Evolutionary conservation across 306 rosid species (phyloP), one percentile per base, ranked within the genome.

Genomic region (Elaeagnus macrophylla): DNA sequence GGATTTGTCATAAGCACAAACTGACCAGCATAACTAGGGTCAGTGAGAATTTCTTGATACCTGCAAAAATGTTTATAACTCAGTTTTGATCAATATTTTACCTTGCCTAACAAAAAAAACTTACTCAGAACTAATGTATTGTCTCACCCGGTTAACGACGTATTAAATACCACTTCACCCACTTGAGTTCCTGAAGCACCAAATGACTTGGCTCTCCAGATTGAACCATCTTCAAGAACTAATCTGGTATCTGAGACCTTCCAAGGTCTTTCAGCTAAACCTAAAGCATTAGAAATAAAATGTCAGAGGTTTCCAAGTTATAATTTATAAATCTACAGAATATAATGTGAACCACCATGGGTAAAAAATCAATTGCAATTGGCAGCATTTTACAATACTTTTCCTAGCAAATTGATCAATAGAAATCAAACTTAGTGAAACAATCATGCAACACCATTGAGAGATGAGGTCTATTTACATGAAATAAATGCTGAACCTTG

Each of bases 1-100:
- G 97, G 97, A 73, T 78, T 93, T 49, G 96, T 84, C 96, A 93
- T 93, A 18, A 87, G 71, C 50, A 93, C 96, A 75, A 87, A 87
- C 69, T 93, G 96, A 4, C 96, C 99, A 61, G 96, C 89, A 70
- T 91, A 91, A 66, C 96, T 91, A 48, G 99, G 99, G 68, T 91
- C 96, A 0, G 99, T 91, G 51, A 91, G 72, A 73, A 91, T 91
- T 65, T 91, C 99, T 67, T 91, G 99, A 77, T 91, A 91, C 72
- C 99, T 91, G 76, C 63, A 42, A 1, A 8, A 16, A 49, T 53
- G 51, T 13, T 63, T 51, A 20, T 4, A 20, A 20, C 32, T 20
- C 3, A 20, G 32, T 20, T 20, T 20, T 20, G 32, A 20, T 20
- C 32, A 20, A 20, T 4, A 20, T 20, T 20, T 20, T 0, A 20